Conservation (phyloP, 495 filamentous ascomycete genomes). For the Antarctomyces pellizariae region DNA sequence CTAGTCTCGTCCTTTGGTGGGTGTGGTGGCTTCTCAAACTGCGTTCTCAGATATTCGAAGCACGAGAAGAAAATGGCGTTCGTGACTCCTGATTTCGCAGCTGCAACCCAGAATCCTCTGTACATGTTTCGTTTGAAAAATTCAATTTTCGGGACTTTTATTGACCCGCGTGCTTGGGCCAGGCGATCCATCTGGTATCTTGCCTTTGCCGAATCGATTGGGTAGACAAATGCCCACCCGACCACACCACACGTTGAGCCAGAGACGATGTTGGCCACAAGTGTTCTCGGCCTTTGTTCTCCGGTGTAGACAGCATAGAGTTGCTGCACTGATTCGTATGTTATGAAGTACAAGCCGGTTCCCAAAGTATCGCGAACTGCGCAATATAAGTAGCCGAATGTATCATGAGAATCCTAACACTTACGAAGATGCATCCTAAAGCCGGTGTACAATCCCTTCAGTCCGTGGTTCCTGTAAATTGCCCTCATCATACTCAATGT, state of each 20-base stretch:
- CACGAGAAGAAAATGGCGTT: constrained; percentile 64
- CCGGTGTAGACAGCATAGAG: constrained; percentile 50
- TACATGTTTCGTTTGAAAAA: constrained; percentile 58
- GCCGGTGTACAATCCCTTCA: constrained; percentile 65
- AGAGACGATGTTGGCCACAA: constrained; percentile 46
- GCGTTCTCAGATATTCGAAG: constrained; percentile 56
- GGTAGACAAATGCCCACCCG: constrained; percentile 64
- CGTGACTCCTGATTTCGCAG: constrained; percentile 46
- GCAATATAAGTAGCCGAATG: constrained; percentile 3
- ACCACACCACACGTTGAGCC: constrained; percentile 61
- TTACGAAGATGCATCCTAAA: constrained; percentile 61
- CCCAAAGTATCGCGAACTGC: constrained; percentile 67
- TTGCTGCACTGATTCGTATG: constrained; percentile 81
- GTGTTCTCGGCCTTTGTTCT: constrained; percentile 39
- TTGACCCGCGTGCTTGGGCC: constrained; percentile 34
- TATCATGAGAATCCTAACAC: constrained; percentile 9
- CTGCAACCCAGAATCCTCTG: constrained; percentile 52
- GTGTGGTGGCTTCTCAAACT: constrained; percentile 35
- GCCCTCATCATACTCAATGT: constrained; percentile 58
- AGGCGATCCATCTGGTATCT: constrained; percentile 65
- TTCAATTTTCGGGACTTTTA: constrained; percentile 41
- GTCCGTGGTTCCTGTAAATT: constrained; percentile 56
- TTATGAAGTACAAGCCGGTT: constrained; percentile 74
- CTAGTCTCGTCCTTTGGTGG: no score
- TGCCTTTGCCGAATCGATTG: constrained; percentile 64